phyloP scores from a whole-genome alignment of 2,329 filamentous ascomycete species.

The Xylariaceae sp. region DNA sequence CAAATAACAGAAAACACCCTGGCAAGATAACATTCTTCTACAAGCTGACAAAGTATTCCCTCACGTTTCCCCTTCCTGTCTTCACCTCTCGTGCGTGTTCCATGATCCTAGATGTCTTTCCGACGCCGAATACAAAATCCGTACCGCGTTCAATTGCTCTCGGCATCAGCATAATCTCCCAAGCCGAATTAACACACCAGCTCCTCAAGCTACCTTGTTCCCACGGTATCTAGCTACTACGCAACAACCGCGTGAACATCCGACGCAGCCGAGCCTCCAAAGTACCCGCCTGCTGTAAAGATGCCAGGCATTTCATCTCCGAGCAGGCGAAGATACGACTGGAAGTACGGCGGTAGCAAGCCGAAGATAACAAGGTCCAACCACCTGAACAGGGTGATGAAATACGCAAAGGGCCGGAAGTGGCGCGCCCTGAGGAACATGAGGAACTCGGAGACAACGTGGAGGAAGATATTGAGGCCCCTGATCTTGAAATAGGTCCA shows the following conservation, averaged over 20 bases:
- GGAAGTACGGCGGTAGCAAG: not conserved
- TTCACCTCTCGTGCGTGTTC: not conserved
- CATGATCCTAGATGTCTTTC: not conserved
- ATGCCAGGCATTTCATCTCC: not conserved
- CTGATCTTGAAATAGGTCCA: not conserved
- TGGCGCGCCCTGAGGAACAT: not conserved
- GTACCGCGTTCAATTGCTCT: no score
- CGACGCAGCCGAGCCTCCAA: no score
- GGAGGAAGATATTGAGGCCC: not conserved
- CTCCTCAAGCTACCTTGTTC: no score
- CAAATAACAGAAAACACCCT: not conserved
- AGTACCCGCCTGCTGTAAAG: no score
- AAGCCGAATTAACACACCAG: no score
- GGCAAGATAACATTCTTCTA: not conserved
- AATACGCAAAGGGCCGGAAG: not conserved
- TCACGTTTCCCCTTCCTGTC: not conserved
- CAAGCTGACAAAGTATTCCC: not conserved
- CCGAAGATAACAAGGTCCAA: slow-evolving; percentile 1
- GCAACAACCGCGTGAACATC: no score
- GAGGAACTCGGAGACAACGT: not conserved
- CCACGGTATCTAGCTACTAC: no score
- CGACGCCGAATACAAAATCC: no score
- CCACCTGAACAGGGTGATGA: not conserved
- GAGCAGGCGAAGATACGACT: not conserved
- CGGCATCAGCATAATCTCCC: no score